Base-by-base conservation (phyloP, 2,329 filamentous ascomycete species). In the Hypoxylon sp. region DNA sequence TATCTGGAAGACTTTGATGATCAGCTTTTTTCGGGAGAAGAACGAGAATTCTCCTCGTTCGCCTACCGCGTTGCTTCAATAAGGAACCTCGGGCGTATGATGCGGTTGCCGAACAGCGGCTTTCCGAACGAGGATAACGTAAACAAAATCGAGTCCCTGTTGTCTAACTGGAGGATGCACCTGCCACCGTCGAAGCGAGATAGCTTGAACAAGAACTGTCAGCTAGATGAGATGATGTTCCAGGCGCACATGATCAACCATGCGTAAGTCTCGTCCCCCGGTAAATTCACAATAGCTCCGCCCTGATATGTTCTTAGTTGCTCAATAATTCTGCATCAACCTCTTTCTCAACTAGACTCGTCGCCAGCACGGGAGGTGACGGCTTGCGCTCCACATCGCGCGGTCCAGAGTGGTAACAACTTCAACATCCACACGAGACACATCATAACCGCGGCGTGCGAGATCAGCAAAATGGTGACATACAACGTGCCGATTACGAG, bases 211-310 rank as follows among this genome's bases (percentile, higher is more conserved):
- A 85, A 86, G 66, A 87, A 90, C 70, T 90, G 92, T 30, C 85
- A 88, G 55, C 83, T 94, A 9, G 94, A 97, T 75, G 93, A 97
- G 78, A 91, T 97, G 85, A 89, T 97, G 78, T 97, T 97, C 79
- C 93, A 96, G 76, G 93, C 92, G 0, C 90, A 92, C 67, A 95
- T 96, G 87, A 92, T 97, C 72, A 85, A 81, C 30, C 80, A 87
- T 66, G 84, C 85, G 82, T 84, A 76, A 72, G 82, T 78, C 26
- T 20, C 22, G 32, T 44, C n/a, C 33, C 30, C 42, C 8, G 42
- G 9, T 40, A 46, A 16, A 16, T n/a, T 48, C 22, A 20, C 32
- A 7, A 24, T 30, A n/a, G 20, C 18, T 22, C 18, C 16, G 9
- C 14, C 38, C 51, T 68, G 32, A 70, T 38, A 30, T 36, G 8